A percentile compares a stretch with the other conserved stretches of the same genome.
phyloP scores from a whole-genome alignment of 2,329 filamentous ascomycete species.

The Colletotrichum musicola region DNA sequence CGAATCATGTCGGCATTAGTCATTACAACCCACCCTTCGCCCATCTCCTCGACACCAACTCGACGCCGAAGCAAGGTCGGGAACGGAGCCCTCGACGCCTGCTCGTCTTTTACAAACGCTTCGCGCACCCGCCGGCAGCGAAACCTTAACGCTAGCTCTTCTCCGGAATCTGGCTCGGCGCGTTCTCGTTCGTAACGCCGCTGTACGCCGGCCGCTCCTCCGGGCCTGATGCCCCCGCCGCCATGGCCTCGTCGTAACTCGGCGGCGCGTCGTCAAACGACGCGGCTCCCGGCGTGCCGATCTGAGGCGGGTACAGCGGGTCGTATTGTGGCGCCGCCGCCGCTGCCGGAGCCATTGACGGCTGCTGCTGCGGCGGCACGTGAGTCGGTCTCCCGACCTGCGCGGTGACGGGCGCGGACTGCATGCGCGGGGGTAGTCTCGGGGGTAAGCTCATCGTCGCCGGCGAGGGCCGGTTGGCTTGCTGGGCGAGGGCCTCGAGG shows the following conservation, averaged over 20 bases:
- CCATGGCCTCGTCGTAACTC: conserved; percentile 94
- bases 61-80: no score
- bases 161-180: conserved; percentile 61
- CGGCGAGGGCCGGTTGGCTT: conserved; percentile 50
- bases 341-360: conserved; percentile 38
- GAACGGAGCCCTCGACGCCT: neutral
- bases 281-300: conserved; percentile 59
- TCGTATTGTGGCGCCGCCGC: conserved; percentile 51
- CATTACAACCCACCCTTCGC: conserved; percentile 10
- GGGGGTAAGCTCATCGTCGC: conserved; percentile 51
- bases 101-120: neutral
- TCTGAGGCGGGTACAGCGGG: conserved; percentile 70
- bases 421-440: conserved; percentile 50
- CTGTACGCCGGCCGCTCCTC: conserved; percentile 80
- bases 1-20: conserved; percentile 11
- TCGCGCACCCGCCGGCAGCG: neutral
- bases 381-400: conserved; percentile 35
- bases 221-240: conserved; percentile 77
- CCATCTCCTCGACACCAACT: no score
- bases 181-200: conserved; percentile 72
- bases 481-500: conserved; percentile 68
- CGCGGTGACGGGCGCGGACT: conserved; percentile 43
- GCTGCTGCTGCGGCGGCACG: conserved; percentile 45
- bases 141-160: conserved; percentile 49
- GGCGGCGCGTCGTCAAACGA: conserved; percentile 84